A percentile compares a stretch with the other conserved stretches of the same genome.
These are phyloP conservation scores for Mortierella hygrophila DNA, from an alignment of 192 early-diverging fungal species.

Conservation along the genomic window DNA sequence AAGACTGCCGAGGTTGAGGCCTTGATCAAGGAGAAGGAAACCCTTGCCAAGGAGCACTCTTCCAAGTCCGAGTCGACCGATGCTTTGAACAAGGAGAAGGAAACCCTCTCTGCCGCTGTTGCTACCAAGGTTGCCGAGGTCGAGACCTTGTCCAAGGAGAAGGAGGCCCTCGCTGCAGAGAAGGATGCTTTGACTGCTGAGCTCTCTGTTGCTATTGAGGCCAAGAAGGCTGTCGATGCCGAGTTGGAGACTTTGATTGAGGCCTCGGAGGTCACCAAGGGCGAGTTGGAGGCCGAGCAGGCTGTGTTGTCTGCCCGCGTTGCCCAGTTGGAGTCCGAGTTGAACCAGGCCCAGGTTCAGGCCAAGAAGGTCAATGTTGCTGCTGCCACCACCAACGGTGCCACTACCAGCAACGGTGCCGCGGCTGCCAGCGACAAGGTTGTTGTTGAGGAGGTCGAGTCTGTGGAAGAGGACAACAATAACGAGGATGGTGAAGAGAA, in stretches of 20 bases:
- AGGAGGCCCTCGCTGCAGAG: constrained; percentile 5
- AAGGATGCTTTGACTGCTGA: constrained; percentile 1
- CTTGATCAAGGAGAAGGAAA: neutral
- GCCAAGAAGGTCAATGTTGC: neutral
- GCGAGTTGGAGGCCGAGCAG: constrained; percentile 24
- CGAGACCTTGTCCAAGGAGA: constrained; percentile 24
- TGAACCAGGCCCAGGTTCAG: constrained; percentile 17
- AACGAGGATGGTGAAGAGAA: constrained; percentile 6
- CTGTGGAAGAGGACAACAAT: no score
- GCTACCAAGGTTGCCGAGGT: constrained; percentile 12
- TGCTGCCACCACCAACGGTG: neutral
- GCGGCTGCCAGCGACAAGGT: neutral
- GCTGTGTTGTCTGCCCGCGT: constrained; percentile 18
- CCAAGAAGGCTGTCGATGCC: constrained; percentile 19
- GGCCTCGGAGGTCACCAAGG: constrained; percentile 14
- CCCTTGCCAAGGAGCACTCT: constrained; percentile 13
- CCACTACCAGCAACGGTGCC: neutral
- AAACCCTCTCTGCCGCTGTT: constrained; percentile 17
- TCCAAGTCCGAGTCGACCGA: neutral
- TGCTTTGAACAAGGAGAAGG: constrained; percentile 27
- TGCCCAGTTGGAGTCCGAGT: constrained; percentile 33
- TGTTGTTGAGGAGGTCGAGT: neutral
- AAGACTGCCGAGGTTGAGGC: neutral
- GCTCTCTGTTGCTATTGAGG: constrained; percentile 15
- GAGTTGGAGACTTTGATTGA: constrained; percentile 27